These are phyloP conservation scores for Plicaturopsis crispa DNA, from an alignment of 768 basidiomycete species.

Conservation along the genomic window DNA sequence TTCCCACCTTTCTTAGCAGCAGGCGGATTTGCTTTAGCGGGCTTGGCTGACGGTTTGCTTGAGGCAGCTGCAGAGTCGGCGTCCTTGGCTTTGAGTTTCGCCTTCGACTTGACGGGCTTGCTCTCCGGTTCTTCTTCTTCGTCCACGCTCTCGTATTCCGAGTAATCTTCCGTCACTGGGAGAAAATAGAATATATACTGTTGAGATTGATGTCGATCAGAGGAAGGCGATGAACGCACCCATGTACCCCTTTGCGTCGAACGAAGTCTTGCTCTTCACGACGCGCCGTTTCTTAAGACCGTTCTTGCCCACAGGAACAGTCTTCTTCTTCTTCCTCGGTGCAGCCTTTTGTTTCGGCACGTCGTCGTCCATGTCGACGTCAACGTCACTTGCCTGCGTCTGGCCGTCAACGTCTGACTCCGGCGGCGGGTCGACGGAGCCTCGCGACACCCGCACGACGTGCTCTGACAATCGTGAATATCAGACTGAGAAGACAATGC, in stretches of 20 bases:
- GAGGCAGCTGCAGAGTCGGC: too few relatives aligned
- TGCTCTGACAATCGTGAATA: background rate
- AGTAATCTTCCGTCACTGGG: slow-evolving; percentile 70
- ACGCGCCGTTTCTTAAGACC: slow-evolving; percentile 70
- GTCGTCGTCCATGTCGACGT: slow-evolving; percentile 30
- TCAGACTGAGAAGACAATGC: background rate
- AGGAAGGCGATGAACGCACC: slow-evolving; percentile 32
- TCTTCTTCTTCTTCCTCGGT: slow-evolving; percentile 43
- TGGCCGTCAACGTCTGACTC: slow-evolving; percentile 21
- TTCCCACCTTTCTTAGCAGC: too few relatives aligned
- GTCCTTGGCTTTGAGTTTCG: too few relatives aligned
- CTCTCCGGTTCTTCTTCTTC: slow-evolving; percentile 44
- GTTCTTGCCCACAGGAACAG: slow-evolving; percentile 67
- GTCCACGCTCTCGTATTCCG: slow-evolving; percentile 72
- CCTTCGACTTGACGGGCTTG: too few relatives aligned
- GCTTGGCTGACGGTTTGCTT: too few relatives aligned
- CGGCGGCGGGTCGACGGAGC: slow-evolving; percentile 16
- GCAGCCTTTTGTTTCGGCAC: slow-evolving; percentile 28
- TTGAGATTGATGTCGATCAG: too few relatives aligned
- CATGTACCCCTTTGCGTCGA: slow-evolving; percentile 67
- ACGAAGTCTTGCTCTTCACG: slow-evolving; percentile 44
- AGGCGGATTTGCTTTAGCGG: too few relatives aligned
- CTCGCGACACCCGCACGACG: slow-evolving; percentile 5
- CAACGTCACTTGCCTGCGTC: slow-evolving; percentile 18
- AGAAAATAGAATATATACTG: slow-evolving; percentile 1